Conservation (phyloP, 192 early-diverging fungal species). For the Geranomyces michiganensis region DNA sequence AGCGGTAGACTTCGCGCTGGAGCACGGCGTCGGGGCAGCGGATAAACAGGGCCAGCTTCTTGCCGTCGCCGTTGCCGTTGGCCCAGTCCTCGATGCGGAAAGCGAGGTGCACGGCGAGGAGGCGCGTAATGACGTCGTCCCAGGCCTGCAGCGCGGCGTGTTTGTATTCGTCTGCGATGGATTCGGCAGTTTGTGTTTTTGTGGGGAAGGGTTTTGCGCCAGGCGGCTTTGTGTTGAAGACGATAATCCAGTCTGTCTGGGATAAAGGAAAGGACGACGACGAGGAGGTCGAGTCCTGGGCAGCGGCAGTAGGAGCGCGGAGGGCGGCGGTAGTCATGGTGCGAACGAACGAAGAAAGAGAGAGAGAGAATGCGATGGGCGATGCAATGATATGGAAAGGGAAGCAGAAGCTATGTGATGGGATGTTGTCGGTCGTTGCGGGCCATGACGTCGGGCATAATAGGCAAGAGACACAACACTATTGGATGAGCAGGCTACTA, state of each 20-base stretch:
- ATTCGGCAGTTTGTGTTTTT: neutral
- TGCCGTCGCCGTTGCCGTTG: too few species aligned
- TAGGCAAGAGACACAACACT: too few species aligned
- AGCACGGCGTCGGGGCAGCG: constrained; percentile 33
- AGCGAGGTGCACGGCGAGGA: constrained; percentile 62
- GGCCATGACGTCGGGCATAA: too few species aligned
- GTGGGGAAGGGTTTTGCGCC: neutral
- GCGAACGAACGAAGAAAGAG: too few species aligned
- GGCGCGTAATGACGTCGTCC: constrained; percentile 53
- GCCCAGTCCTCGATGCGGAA: constrained; percentile 64
- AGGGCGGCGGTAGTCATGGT: too few species aligned
- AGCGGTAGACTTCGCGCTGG: constrained; percentile 27
- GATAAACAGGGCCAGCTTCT: constrained; percentile 42
- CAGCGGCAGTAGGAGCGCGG: neutral
- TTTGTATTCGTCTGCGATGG: neutral
- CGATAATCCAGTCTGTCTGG: constrained; percentile 37
- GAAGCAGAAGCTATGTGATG: too few species aligned
- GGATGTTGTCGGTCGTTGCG: too few species aligned
- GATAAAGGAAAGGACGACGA: neutral
- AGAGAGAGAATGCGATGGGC: too few species aligned
- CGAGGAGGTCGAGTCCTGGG: neutral
- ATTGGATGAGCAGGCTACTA: too few species aligned
- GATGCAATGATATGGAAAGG: too few species aligned
- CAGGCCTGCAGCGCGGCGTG: constrained; percentile 48
- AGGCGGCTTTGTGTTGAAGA: constrained; percentile 24